These are phyloP conservation scores for Agarophyton chilense DNA, from an alignment of 23 red algal species.

Conservation along the genomic window DNA sequence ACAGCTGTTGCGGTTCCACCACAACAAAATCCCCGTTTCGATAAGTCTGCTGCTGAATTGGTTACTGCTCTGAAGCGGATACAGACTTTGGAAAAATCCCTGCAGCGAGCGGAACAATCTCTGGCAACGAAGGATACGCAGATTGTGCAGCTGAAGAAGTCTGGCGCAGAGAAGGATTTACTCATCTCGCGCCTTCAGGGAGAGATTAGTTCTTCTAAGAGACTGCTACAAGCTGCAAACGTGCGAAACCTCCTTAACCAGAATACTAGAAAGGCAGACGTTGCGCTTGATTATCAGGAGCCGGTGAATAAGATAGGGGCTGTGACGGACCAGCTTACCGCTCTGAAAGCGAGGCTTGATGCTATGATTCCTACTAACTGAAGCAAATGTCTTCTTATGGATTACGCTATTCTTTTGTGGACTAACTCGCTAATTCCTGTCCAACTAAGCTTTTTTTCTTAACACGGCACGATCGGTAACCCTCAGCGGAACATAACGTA, in stretches of 20 bases:
- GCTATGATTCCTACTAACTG: constrained; percentile 68
- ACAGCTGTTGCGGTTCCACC: background rate
- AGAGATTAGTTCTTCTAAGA: constrained; percentile 32
- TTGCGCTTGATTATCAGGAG: constrained; percentile 53
- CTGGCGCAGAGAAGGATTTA: constrained; percentile 20
- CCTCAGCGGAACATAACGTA: no score
- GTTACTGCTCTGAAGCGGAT: constrained; percentile 55
- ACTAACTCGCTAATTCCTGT: constrained; percentile 36
- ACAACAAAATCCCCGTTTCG: constrained; percentile 47
- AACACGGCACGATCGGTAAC: no score
- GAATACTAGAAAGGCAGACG: constrained; percentile 56
- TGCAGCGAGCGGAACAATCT: background rate
- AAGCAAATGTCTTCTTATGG: background rate
- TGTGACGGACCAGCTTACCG: constrained; percentile 48
- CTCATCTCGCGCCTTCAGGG: constrained; percentile 30
- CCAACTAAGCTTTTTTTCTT: background rate
- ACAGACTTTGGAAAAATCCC: constrained; percentile 40
- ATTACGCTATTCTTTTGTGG: constrained; percentile 5
- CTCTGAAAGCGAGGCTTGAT: constrained; percentile 50
- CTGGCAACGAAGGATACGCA: constrained; percentile 14
- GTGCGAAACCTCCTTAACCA: constrained; percentile 36
- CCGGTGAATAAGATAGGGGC: constrained; percentile 72
- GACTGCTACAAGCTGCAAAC: constrained; percentile 44
- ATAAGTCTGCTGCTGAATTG: constrained; percentile 63
- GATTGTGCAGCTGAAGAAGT: constrained; percentile 25